phyloP scores from a whole-genome alignment of 441 rosid species.

The Erodium moschatum region DNA sequence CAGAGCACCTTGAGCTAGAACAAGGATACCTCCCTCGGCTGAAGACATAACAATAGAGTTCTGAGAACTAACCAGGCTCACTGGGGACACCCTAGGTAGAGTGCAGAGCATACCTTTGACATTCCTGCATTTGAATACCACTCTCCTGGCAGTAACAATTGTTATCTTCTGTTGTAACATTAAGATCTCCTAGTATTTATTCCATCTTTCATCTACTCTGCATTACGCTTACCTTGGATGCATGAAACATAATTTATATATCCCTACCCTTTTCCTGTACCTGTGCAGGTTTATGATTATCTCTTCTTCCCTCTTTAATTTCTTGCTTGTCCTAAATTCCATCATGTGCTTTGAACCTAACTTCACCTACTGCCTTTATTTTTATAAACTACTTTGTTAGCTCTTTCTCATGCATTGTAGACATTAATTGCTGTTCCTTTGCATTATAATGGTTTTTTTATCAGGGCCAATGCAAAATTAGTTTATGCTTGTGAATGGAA shows the following conservation, averaged over 20 bases:
- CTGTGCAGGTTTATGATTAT: neutral
- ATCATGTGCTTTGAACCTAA: neutral
- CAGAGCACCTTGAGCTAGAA: too few relatives aligned
- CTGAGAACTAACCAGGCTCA: too few relatives aligned
- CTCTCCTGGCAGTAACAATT: too few relatives aligned
- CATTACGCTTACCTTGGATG: neutral
- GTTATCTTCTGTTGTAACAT: too few relatives aligned
- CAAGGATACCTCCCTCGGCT: too few relatives aligned
- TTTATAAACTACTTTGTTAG: neutral
- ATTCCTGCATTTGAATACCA: too few relatives aligned
- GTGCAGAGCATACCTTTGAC: too few relatives aligned
- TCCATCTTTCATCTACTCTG: neutral
- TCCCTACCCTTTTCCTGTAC: neutral
- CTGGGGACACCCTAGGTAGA: too few relatives aligned
- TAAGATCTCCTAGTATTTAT: neutral
- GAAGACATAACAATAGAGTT: too few relatives aligned
- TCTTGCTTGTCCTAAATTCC: neutral
- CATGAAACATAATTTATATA: neutral
- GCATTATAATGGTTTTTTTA: conserved; percentile 14
- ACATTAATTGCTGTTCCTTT: neutral
- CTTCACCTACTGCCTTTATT: neutral
- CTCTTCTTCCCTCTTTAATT: neutral
- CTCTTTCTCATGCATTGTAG: neutral
- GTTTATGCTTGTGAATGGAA: conserved; percentile 98
- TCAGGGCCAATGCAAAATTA: conserved; percentile 74